Conservation (phyloP, 106 monocot genomes). For the Dendrobium huoshanense region DNA sequence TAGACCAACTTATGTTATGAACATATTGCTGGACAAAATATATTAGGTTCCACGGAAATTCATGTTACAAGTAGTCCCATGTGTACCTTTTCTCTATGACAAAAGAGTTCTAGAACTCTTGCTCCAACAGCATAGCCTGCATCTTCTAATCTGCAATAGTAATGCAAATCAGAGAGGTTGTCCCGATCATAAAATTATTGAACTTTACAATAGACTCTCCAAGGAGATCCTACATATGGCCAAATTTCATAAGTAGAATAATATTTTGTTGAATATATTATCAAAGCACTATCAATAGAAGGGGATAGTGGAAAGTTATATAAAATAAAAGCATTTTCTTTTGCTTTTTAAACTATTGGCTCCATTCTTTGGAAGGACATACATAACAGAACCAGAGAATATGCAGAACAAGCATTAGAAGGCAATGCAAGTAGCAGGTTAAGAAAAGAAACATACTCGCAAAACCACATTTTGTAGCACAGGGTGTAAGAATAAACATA, state of each 20-base stretch:
- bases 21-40: neutral
- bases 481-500: neutral
- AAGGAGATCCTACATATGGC: neutral
- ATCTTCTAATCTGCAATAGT: constrained; percentile 73
- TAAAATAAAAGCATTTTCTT: neutral
- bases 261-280: neutral
- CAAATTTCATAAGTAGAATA: neutral
- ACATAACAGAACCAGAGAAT: neutral
- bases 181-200: neutral
- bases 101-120: constrained; percentile 94
- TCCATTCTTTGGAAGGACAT: neutral
- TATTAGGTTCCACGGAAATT: neutral
- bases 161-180: neutral
- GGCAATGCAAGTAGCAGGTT: neutral
- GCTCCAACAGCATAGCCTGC: constrained; percentile 97
- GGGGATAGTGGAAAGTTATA: neutral
- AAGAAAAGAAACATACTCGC: neutral
- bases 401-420: neutral
- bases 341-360: neutral
- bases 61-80: neutral
- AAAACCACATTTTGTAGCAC: neutral
- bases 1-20: neutral
- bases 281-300: neutral
- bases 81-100: constrained; percentile 82
- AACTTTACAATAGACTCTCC: neutral